phyloP scores from a whole-genome alignment of 352 stramenopile genomes.

The Globisporangium viniferum region DNA sequence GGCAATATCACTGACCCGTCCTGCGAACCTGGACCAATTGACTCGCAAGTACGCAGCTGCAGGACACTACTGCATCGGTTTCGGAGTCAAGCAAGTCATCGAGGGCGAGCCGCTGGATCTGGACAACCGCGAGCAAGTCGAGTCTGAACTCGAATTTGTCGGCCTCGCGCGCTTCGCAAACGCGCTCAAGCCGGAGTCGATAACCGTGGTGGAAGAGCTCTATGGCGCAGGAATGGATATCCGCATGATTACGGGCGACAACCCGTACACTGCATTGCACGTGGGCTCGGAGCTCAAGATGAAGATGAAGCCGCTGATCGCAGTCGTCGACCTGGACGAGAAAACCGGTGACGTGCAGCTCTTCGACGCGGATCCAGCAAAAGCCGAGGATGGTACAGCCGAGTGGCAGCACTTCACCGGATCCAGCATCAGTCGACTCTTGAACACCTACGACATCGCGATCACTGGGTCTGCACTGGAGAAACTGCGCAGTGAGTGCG shows the following conservation, averaged over 20 bases:
- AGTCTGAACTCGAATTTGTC: conserved; percentile 50
- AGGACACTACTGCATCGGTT: conserved; percentile 65
- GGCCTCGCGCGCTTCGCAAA: conserved; percentile 86
- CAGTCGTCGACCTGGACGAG: neutral
- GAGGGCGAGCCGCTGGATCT: conserved; percentile 10
- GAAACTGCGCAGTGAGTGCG: neutral
- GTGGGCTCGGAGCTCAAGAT: neutral
- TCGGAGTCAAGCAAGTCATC: conserved; percentile 32
- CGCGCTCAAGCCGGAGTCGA: conserved; percentile 66
- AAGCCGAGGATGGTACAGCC: neutral
- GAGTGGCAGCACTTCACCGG: neutral
- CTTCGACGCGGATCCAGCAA: neutral
- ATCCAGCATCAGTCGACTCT: neutral
- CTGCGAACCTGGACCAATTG: conserved; percentile 26
- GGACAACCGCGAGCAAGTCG: conserved; percentile 35
- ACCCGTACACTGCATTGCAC: neutral
- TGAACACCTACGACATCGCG: neutral
- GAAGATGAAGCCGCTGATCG: neutral
- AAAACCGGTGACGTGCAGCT: neutral
- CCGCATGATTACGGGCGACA: conserved; percentile 4
- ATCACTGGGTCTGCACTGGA: neutral
- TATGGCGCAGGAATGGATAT: conserved; percentile 9
- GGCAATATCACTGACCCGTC: conserved; percentile 4
- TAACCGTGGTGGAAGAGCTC: conserved; percentile 63
- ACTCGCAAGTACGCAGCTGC: conserved; percentile 29